Percentiles rank a stretch among this genome's conserved stretches.
Conservation (phyloP, 2,329 filamentous ascomycete species). For the Trichophyton equinum region DNA sequence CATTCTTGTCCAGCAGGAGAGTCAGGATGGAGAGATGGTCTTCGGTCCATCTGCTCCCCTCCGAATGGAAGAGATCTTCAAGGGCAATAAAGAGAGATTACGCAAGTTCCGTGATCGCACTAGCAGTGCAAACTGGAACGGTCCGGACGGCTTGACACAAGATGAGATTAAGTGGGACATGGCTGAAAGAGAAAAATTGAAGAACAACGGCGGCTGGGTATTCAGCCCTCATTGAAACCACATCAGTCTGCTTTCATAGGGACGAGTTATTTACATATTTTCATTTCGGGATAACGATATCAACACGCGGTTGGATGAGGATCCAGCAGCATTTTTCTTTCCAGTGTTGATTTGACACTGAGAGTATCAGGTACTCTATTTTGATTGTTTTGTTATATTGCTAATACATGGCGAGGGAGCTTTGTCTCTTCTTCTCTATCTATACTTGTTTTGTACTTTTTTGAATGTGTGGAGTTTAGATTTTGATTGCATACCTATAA, state of each 20-base stretch:
- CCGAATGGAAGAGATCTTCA: constrained; percentile 94
- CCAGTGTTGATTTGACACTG: background rate
- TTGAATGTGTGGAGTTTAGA: constrained; percentile 3
- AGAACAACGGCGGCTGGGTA: constrained; percentile 74
- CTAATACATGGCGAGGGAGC: background rate
- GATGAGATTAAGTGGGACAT: constrained; percentile 75
- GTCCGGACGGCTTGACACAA: constrained; percentile 69
- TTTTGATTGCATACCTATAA: background rate
- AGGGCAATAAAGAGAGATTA: constrained; percentile 69
- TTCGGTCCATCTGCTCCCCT: constrained; percentile 82
- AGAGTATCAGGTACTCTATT: background rate
- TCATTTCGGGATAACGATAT: background rate
- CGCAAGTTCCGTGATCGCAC: constrained; percentile 84
- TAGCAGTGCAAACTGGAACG: constrained; percentile 86
- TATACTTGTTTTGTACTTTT: background rate
- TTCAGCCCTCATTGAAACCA: constrained; percentile 26
- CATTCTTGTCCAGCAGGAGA: constrained; percentile 68
- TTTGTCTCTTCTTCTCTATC: background rate
- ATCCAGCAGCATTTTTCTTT: background rate
- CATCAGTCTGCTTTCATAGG: background rate
- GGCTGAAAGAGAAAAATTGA: constrained; percentile 64
- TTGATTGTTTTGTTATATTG: background rate
- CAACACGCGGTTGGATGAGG: background rate
- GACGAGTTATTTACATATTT: background rate
- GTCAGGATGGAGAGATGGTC: constrained; percentile 61